phyloP scores from a whole-genome alignment of 139 green algal species.

The Diplosphaera chodatii region DNA sequence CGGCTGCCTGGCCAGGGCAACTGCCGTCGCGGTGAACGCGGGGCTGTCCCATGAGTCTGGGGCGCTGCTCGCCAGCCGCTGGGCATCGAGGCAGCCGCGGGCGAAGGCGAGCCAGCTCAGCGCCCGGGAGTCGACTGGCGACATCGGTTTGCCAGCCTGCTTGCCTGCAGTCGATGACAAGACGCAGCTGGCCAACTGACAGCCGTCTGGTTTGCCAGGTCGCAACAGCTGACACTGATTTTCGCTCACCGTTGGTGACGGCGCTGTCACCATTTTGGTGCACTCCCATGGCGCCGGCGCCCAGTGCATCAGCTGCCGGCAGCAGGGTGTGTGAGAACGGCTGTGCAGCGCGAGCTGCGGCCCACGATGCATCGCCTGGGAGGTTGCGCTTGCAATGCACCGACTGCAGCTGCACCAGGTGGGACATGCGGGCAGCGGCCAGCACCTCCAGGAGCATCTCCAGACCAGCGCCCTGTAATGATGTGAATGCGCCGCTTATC shows the following conservation, averaged over 20 bases:
- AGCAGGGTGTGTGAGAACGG: background rate
- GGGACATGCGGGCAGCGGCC: slow-evolving; percentile 24
- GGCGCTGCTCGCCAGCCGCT: background rate
- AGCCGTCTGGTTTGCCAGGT: too few species aligned
- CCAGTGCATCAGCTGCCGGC: background rate
- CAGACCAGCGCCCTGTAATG: slow-evolving; percentile 60
- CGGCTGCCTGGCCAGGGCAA: slow-evolving; percentile 27
- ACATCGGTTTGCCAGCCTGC: background rate
- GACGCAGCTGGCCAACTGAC: too few species aligned
- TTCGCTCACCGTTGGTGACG: too few species aligned
- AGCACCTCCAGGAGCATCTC: slow-evolving; percentile 61
- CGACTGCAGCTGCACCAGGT: slow-evolving; percentile 44
- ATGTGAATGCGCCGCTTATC: too few species aligned
- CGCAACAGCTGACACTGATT: too few species aligned
- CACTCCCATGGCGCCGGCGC: too few species aligned
- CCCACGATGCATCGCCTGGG: slow-evolving; percentile 43
- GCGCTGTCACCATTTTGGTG: too few species aligned
- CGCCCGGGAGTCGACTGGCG: slow-evolving; percentile 42
- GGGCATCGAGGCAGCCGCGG: slow-evolving; percentile 21
- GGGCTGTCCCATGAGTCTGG: slow-evolving; percentile 24
- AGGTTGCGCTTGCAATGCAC: slow-evolving; percentile 51
- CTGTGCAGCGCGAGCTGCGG: background rate
- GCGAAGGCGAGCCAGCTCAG: slow-evolving; percentile 63
- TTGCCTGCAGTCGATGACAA: too few species aligned
- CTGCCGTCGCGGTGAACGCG: slow-evolving; percentile 29